These are phyloP conservation scores for Tulasnella sp. DNA, from an alignment of 768 basidiomycete species.

Conservation along the genomic window DNA sequence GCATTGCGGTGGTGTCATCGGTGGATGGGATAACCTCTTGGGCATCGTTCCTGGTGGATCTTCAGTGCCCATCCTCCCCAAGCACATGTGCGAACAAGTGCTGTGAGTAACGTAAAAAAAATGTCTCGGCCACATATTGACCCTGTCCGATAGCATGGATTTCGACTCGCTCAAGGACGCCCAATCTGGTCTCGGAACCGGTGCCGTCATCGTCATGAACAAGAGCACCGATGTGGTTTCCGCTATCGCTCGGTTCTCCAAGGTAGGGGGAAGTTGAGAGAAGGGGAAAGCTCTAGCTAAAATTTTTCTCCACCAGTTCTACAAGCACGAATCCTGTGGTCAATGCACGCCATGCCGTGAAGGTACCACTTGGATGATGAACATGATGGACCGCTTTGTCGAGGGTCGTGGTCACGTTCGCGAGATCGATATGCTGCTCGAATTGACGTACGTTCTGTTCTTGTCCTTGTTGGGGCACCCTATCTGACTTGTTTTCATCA, in stretches of 20 bases:
- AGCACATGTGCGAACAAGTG: constrained; percentile 79
- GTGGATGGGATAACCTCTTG: constrained; percentile 96
- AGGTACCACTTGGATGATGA: constrained; percentile 99
- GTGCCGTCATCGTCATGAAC: constrained; percentile 99
- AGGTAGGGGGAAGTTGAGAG: constrained; percentile 49
- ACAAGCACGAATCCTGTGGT: constrained; percentile 98
- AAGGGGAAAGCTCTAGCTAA: background rate
- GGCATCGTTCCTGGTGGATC: constrained; percentile 97
- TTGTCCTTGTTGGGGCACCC: constrained; percentile 1
- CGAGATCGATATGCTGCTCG: constrained; percentile 98
- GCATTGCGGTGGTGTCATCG: constrained; percentile 92
- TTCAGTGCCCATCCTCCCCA: constrained; percentile 91
- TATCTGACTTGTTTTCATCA: background rate
- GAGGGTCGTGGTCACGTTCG: constrained; percentile 87
- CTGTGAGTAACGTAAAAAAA: constrained; percentile 60
- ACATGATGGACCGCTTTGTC: constrained; percentile 98
- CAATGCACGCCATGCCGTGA: constrained; percentile 95
- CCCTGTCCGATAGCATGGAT: constrained; percentile 72
- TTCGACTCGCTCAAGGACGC: constrained; percentile 97
- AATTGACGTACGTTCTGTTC: constrained; percentile 70
- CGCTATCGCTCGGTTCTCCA: constrained; percentile 92
- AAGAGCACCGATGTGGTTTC: constrained; percentile 93
- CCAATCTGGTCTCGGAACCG: constrained; percentile 95
- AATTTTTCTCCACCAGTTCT: constrained; percentile 61
- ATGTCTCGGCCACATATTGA: constrained; percentile 5